phyloP scores from a whole-genome alignment of 2,329 filamentous ascomycete species.

The Helotiales sp. region DNA sequence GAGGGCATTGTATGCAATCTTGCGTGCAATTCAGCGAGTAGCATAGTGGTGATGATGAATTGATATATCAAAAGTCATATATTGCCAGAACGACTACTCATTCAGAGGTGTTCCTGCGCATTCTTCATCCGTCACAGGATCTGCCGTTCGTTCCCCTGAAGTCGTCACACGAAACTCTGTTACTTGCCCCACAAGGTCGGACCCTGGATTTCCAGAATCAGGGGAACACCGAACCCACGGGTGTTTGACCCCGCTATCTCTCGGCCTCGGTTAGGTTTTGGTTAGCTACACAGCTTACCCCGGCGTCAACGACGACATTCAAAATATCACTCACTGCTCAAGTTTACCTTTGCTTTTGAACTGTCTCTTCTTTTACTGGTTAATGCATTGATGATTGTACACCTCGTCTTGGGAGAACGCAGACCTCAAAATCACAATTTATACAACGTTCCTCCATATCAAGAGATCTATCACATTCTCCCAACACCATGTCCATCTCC shows the following conservation, averaged over 20 bases:
- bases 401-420: no score
- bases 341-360: not conserved
- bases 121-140: no score
- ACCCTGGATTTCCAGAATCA: no score
- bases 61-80: not conserved
- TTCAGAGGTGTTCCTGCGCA: no score
- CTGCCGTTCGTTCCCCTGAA: no score
- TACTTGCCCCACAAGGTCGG: no score
- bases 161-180: no score
- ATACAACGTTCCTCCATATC: not conserved
- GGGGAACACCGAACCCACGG: not conserved
- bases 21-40: conserved; percentile 1
- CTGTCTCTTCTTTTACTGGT: not conserved
- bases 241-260: not conserved
- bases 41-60: not conserved
- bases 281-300: not conserved
- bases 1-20: conserved; percentile 19
- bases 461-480: not conserved
- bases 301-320: not conserved
- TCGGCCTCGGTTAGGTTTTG: not conserved
- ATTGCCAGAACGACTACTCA: no score
- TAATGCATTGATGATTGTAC: not conserved
- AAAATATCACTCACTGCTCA: not conserved
- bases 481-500: not conserved
- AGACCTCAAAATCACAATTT: no score